These are phyloP conservation scores for Candida tunisiensis DNA, from an alignment of 1,139 yeast genomes.

Conservation along the genomic window DNA sequence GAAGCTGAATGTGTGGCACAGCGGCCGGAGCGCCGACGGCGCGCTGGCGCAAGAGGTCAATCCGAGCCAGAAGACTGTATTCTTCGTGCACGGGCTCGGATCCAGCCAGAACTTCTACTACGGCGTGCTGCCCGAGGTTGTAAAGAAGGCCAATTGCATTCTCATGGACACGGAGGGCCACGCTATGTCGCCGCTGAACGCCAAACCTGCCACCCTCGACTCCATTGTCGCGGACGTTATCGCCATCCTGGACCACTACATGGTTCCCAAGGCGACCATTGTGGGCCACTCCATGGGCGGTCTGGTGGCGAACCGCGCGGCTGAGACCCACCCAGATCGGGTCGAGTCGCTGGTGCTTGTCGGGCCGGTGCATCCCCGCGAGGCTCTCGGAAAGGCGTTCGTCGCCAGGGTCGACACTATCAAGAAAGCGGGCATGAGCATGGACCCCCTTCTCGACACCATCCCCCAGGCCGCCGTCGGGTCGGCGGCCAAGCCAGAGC, in stretches of 20 bases:
- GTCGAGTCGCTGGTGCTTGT: conserved; percentile 8
- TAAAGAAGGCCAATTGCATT: conserved; percentile 9
- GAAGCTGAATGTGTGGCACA: neutral
- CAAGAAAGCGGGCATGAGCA: conserved; percentile 3
- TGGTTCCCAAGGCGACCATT: conserved; percentile 7
- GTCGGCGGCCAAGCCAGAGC: conserved; percentile 6
- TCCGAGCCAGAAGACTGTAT: conserved; percentile 4
- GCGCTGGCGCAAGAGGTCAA: too few relatives aligned
- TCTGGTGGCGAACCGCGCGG: conserved; percentile 13
- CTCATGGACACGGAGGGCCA: conserved; percentile 17
- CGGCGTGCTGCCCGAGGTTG: conserved; percentile 8
- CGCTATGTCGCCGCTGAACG: conserved; percentile 9
- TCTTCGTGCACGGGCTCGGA: conserved; percentile 18
- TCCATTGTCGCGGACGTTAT: conserved; percentile 12
- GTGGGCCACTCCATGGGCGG: conserved; percentile 21
- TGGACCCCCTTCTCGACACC: conserved; percentile 10
- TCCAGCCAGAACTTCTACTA: conserved; percentile 17
- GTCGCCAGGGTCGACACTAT: conserved; percentile 8
- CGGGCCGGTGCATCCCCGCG: conserved; percentile 17
- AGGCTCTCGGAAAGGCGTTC: conserved; percentile 8
- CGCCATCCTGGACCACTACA: conserved; percentile 8
- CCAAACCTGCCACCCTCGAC: conserved; percentile 6
- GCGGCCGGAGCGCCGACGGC: conserved; percentile 3
- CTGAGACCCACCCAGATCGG: conserved; percentile 4
- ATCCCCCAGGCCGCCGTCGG: conserved; percentile 15